Percentiles rank a stretch among this genome's conserved stretches.
Evolutionary conservation across 1,284 basidiomycete genomes (phyloP).

Genomic region (Trametes sp.): DNA sequence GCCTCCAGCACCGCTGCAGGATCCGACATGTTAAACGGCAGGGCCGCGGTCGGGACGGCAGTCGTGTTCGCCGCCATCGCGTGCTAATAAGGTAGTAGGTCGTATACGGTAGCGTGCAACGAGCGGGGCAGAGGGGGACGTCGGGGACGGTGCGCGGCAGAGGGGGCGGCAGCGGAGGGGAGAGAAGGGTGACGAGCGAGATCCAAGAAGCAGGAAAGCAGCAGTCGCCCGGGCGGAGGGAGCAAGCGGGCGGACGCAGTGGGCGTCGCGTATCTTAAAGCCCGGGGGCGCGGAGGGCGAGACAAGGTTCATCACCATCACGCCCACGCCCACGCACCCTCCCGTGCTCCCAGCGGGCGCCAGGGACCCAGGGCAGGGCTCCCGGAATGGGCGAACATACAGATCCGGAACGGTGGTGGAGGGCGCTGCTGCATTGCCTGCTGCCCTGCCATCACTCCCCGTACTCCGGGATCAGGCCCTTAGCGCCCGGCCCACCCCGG

Average conservation of each 20-base stretch:
- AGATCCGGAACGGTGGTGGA: not conserved
- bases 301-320: slow-evolving; percentile 17
- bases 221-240: slow-evolving; percentile 19
- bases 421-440: slow-evolving; percentile 1
- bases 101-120: not conserved
- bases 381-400: not conserved
- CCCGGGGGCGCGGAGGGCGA: not conserved
- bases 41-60: not conserved
- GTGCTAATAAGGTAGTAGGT: not conserved
- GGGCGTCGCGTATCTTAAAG: slow-evolving; percentile 15
- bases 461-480: not conserved
- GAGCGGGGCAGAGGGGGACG: not conserved
- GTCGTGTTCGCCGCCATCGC: slow-evolving; percentile 3
- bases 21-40: slow-evolving; percentile 12
- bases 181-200: slow-evolving; percentile 15
- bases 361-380: not conserved
- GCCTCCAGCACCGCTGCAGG: slow-evolving; percentile 7
- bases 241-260: slow-evolving; percentile 11
- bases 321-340: slow-evolving; percentile 4
- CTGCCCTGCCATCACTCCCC: not conserved
- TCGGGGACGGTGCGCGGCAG: not conserved
- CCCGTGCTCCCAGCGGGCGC: not conserved
- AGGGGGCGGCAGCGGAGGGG: not conserved
- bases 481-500: not conserved
- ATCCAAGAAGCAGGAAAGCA: slow-evolving; percentile 10